Conservation (phyloP, 2,329 filamentous ascomycete species). For the Fusarium sp. region DNA sequence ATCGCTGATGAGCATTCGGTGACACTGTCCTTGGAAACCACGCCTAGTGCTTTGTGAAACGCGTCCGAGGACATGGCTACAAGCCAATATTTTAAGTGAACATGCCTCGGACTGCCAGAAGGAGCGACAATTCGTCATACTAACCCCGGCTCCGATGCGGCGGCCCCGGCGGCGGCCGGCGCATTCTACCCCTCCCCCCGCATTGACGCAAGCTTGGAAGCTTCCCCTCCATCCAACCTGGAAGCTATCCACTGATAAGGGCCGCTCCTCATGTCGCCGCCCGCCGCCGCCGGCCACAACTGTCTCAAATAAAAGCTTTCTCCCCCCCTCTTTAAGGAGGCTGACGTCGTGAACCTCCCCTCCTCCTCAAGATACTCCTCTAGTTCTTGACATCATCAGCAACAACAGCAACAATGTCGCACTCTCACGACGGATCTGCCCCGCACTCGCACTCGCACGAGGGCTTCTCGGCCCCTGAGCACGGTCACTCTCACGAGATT, state of each 20-base stretch:
- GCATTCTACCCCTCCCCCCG: slow-evolving; percentile 23
- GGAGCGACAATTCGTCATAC: background rate
- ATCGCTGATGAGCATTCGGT: background rate
- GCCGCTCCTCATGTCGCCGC: background rate
- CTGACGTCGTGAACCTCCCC: background rate
- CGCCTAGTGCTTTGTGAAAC: too few species aligned
- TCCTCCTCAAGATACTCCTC: background rate
- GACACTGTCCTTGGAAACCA: background rate
- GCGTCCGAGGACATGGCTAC: too few species aligned
- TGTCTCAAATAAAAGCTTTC: slow-evolving; percentile 21
- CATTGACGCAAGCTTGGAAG: slow-evolving; percentile 28
- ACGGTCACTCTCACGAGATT: slow-evolving; percentile 96
- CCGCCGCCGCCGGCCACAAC: background rate
- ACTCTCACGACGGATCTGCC: slow-evolving; percentile 66
- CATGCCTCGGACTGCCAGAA: background rate
- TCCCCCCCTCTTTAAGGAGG: slow-evolving; percentile 12
- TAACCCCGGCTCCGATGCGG: background rate
- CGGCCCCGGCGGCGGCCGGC: background rate
- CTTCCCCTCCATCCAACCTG: slow-evolving; percentile 17
- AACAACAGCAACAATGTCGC: slow-evolving; percentile 48
- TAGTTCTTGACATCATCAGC: background rate
- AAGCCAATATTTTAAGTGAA: too few species aligned
- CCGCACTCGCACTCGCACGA: slow-evolving; percentile 70
- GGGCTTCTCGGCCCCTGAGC: slow-evolving; percentile 71
- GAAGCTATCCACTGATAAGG: slow-evolving; percentile 24